Evolutionary conservation across 1,139 yeast species (phyloP), one percentile per base, ranked within the genome.

Genomic region (Nakaseomyces bracarensis): DNA sequence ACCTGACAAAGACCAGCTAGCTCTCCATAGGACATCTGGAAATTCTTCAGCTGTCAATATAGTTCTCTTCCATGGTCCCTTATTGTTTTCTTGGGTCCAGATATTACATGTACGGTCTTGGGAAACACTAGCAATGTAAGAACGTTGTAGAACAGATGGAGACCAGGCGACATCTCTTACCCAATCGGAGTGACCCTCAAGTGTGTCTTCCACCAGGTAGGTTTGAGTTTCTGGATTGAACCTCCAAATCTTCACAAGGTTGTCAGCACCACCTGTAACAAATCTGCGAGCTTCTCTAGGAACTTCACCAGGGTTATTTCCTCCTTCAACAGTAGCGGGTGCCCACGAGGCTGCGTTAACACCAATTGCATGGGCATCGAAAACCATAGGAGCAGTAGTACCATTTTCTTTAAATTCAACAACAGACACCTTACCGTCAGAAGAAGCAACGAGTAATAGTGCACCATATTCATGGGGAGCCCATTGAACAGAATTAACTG

Each of bases 141-240:
- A 79, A 53, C 86, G 83, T 39, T 86, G 75, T 48, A 91, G 71
- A 36, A 85, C 79, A 1, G 95, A 81, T 39, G 97, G 96, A 14
- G 96, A 86, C 98, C 98, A 91, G 6, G 95, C 89, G 46, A 91
- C 96, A 63, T 91, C 99, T 62, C 98, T 79, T 28, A 91, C 96
- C 98, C 98, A 93, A 65, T 91, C 98, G 16, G 85, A 71, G 63
- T 93, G 98, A 34, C 96, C 98, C 51, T 80, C 82, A 45, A 91
- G 73, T 36, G 76, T 74, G 34, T 82, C 80, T 63, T 91, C 96
- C 56, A 80, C 74, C 22, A 72, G 71, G 60, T 84, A 87, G 21
- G 75, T 73, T 53, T 73, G 72, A 29, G 68, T 63, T 10, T 71
- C 68, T 4, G 77, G 57, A 50, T 81, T 83, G 55, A 67, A 79